A percentile compares a stretch with the other conserved stretches of the same genome.
Evolutionary conservation across 2,329 filamentous ascomycete genomes (phyloP).

Genomic region (Colletotrichum lupini): DNA sequence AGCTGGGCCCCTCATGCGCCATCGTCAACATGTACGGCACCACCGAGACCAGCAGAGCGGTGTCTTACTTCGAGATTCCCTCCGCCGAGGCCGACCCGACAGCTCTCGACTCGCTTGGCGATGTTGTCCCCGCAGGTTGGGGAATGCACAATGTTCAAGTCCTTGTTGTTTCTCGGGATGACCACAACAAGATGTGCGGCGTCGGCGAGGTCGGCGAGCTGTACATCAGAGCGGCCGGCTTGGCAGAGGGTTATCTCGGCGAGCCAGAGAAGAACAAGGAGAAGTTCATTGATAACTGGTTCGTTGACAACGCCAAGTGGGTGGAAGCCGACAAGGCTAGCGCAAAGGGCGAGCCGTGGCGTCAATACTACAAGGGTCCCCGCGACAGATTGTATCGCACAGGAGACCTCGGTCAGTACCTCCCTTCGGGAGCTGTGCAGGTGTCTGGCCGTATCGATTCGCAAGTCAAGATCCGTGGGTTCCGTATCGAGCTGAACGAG

Average conservation of each 20-base stretch:
- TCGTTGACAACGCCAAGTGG: constrained; percentile 80
- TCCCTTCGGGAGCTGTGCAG: constrained; percentile 78
- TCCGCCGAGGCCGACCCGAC: constrained; percentile 70
- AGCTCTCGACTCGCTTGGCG: constrained; percentile 57
- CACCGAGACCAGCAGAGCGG: constrained; percentile 84
- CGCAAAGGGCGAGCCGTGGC: constrained; percentile 73
- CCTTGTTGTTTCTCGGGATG: constrained; percentile 80
- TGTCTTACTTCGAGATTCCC: constrained; percentile 85
- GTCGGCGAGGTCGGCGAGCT: constrained; percentile 89
- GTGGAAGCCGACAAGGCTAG: constrained; percentile 69
- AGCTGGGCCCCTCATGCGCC: constrained; percentile 77
- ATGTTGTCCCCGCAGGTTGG: constrained; percentile 82
- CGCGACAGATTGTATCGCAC: constrained; percentile 88
- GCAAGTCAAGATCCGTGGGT: constrained; percentile 96
- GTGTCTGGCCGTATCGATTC: constrained; percentile 81
- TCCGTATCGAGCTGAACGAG: constrained; percentile 93
- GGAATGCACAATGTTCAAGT: constrained; percentile 93
- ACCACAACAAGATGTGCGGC: constrained; percentile 75
- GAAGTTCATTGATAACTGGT: constrained; percentile 91
- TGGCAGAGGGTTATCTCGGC: constrained; percentile 71
- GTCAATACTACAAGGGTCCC: constrained; percentile 81
- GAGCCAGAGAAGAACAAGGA: constrained; percentile 61
- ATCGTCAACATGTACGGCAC: constrained; percentile 92
- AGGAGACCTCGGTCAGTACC: constrained; percentile 85
- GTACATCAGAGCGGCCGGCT: constrained; percentile 82